phyloP scores from a whole-genome alignment of 192 early-diverging fungal species.

The Coemansia sp. region DNA sequence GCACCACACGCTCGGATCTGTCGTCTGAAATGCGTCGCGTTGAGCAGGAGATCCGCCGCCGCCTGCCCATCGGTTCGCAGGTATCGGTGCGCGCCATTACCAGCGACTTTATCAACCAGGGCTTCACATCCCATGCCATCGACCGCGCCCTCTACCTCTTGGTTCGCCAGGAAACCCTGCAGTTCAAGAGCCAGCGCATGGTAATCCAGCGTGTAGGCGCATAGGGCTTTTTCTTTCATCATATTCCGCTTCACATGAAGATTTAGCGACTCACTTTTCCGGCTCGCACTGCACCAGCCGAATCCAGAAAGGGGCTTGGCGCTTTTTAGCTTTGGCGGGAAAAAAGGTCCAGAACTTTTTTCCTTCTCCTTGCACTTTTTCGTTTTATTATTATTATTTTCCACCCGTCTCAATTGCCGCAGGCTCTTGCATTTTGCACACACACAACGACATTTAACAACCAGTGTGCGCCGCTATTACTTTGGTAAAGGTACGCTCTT shows the following conservation, averaged over 20 bases:
- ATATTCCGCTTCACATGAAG: too few species aligned
- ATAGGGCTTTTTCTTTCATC: slow-evolving; percentile 7
- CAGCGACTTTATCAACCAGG: slow-evolving; percentile 57
- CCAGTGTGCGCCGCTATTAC: slow-evolving; percentile 18
- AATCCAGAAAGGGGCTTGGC: slow-evolving; percentile 1
- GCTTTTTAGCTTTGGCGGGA: not conserved
- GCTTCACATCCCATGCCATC: slow-evolving; percentile 58
- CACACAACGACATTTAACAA: not conserved
- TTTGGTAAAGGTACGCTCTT: slow-evolving; percentile 11
- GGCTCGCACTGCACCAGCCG: not conserved
- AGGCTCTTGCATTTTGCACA: not conserved
- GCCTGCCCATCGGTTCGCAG: slow-evolving; percentile 85
- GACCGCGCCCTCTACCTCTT: slow-evolving; percentile 75
- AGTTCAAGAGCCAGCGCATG: slow-evolving; percentile 75
- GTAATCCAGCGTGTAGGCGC: slow-evolving; percentile 54
- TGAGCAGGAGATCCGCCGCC: slow-evolving; percentile 79
- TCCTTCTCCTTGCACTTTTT: not conserved
- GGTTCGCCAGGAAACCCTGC: slow-evolving; percentile 74
- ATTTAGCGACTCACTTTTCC: not conserved
- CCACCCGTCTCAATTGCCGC: too few species aligned
- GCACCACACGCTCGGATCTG: slow-evolving; percentile 72
- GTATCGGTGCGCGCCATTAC: slow-evolving; percentile 61
- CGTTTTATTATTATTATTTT: too few species aligned
- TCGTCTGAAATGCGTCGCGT: slow-evolving; percentile 72
- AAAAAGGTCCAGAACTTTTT: not conserved